Evolutionary conservation across 2,329 filamentous ascomycete genomes (phyloP), one percentile per base, ranked within the genome.

Genomic region (Cladosporium oxysporum): DNA sequence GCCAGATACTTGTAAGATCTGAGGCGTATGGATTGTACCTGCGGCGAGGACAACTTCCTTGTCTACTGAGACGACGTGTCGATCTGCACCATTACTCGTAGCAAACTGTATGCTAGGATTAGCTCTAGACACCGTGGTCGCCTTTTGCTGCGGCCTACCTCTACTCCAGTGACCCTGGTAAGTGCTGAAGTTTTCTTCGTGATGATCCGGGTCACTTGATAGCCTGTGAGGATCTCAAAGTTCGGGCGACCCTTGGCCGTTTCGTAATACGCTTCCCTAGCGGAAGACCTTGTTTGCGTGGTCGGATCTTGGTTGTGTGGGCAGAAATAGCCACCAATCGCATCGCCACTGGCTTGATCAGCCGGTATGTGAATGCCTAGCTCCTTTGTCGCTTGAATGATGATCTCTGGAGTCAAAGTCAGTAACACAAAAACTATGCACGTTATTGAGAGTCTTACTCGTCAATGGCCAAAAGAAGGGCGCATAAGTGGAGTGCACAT

Each of bases 1-100:
- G 47, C 86, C 86, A 6, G 85, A 87, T 68, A 85, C 80, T 62
- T 87, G 79, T 77, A 88, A 81, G 55, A 88, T 81, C 41, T 76
- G 75, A 1, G 81, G 80, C 1, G 73, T 76, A 50, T 80, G 76
- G 7, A 81, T 68, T 5, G 78, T 71, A 21, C 80, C 80, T 16
- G 76, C 72, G 12, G 71, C 77, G 10, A 82, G 67, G 58, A 82
- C 76, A 49, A 81, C 74, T 65, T 81, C 79, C 57, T 79, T 78
- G 3, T 71, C 72, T 1, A 66, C 69, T n/a, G 37, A 37, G 29
- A 57, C 41, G 41, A 47, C n/a, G 18, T 50, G 58, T 14, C 26
- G 28, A 6, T 29, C 50, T 11, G 28, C 44, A n/a, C 50, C 50
- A 31, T 33, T 61, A 10, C 41, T 14, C 37, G 57, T 47, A 26